Percentiles rank a stretch among this genome's conserved stretches.
Conservation (phyloP, 495 filamentous ascomycete species). For the Annulohypoxylon maeteangense region DNA sequence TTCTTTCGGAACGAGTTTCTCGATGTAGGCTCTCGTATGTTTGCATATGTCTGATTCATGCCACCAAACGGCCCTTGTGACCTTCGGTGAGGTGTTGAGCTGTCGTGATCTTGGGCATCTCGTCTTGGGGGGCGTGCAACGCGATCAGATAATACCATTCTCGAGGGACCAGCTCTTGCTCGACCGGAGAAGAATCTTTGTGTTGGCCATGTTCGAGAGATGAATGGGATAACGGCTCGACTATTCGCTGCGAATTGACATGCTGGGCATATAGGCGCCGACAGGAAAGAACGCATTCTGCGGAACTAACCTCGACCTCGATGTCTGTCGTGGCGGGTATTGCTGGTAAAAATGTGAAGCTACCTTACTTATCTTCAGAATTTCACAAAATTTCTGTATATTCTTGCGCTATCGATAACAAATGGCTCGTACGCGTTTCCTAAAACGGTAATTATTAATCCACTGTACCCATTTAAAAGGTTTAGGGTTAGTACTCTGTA, state of each 20-base stretch:
- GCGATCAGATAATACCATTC: conserved; percentile 81
- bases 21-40: conserved; percentile 43
- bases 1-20: conserved; percentile 46
- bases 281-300: conserved; percentile 38
- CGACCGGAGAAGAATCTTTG: conserved; percentile 51
- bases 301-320: not conserved
- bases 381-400: conserved; percentile 21
- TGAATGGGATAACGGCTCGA: conserved; percentile 11
- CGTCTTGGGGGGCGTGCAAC: conserved; percentile 65
- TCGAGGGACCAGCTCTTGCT: conserved; percentile 65
- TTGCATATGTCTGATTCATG: conserved; percentile 79
- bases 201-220: conserved; percentile 47
- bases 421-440: not conserved
- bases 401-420: conserved; percentile 21
- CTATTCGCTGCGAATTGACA: conserved; percentile 37
- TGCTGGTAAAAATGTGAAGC: not conserved
- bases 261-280: conserved; percentile 46
- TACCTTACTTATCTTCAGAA: not conserved
- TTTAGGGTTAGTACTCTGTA: no score
- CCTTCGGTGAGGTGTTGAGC: conserved; percentile 51
- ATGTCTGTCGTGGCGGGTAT: conserved; percentile 4
- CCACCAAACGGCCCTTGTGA: conserved; percentile 74
- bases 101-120: conserved; percentile 49
- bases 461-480: no score
- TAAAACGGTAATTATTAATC: not conserved